Evolutionary conservation across 805 yeast genomes (phyloP).

Genomic region (Saccharomycopsis sp.): DNA sequence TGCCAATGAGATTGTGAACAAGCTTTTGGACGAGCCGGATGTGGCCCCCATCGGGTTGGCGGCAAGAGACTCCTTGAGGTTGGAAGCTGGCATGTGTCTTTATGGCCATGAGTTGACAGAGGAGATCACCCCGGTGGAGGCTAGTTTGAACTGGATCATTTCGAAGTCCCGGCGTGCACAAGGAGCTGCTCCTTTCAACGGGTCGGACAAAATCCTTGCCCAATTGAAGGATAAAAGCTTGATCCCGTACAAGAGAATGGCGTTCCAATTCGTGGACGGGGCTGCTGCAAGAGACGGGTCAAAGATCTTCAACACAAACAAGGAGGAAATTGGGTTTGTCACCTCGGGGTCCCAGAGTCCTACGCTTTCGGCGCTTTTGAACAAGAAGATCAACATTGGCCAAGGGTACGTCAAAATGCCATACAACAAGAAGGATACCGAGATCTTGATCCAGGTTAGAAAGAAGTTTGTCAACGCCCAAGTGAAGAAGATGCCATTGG

Average conservation of each 20-base stretch:
- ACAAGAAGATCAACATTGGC: slow-evolving; percentile 58
- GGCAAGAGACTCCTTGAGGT: slow-evolving; percentile 91
- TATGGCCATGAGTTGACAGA: slow-evolving; percentile 90
- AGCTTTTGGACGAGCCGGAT: slow-evolving; percentile 42
- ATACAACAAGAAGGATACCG: slow-evolving; percentile 63
- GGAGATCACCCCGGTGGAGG: slow-evolving; percentile 75
- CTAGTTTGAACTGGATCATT: slow-evolving; percentile 81
- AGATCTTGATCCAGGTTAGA: slow-evolving; percentile 66
- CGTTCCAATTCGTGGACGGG: slow-evolving; percentile 58
- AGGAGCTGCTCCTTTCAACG: slow-evolving; percentile 51
- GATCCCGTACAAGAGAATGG: slow-evolving; percentile 59
- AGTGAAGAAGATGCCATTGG: slow-evolving; percentile 80
- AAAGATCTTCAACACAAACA: slow-evolving; percentile 46
- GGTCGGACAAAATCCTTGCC: slow-evolving; percentile 55
- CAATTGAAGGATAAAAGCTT: slow-evolving; percentile 61
- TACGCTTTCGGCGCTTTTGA: slow-evolving; percentile 46
- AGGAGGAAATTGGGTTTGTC: slow-evolving; percentile 37
- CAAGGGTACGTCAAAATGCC: slow-evolving; percentile 80
- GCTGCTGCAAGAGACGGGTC: slow-evolving; percentile 88
- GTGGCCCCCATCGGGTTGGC: slow-evolving; percentile 91
- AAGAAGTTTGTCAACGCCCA: slow-evolving; percentile 72
- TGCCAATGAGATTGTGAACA: slow-evolving; percentile 53
- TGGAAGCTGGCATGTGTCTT: slow-evolving; percentile 98
- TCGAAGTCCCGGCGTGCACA: slow-evolving; percentile 66
- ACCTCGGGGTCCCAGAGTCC: slow-evolving; percentile 62